Evolutionary conservation across 192 early-diverging fungal species (phyloP), one percentile per base, ranked within the genome.

Genomic region (Entomortierella lignicola): DNA sequence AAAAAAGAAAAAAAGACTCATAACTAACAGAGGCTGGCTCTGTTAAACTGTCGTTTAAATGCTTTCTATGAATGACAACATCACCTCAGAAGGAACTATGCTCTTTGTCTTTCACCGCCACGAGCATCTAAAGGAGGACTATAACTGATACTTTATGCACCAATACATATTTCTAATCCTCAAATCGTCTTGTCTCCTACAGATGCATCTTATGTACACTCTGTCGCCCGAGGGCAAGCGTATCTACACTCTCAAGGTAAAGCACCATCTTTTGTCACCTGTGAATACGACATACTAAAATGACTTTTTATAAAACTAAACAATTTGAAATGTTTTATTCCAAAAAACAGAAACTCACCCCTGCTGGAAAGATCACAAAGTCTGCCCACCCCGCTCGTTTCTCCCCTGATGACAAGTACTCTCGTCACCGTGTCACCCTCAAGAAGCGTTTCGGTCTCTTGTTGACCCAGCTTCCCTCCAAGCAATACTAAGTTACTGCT

Each of bases 371-470:
- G 61, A 85, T 93, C 71, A 99, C 98, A 60, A 95, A 96, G 82
- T 96, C 95, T n/a, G 98, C 98, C 39, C 98, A 99, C 80, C 98
- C 98, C 43, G 97, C 98, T 25, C 95, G 96, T 55, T 99, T 99
- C 88, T 99, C 98, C 30, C 98, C 98, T 55, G 96, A 99, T 82
- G 98, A 99, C 91, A 97, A 98, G 87, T 99, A 91, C 88, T 98
- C 96, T 57, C 93, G 96, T 72, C 96, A 99, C 83, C 92, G 98
- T 66, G 95, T 99, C 23, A 96, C 94, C 26, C 87, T 99, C 73
- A 99, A 99, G 91, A 94, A 92, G 64, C 92, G 98, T 61, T 98
- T 94, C 80, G 93, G 94, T 31, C 77, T 98, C 43, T 88, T 99
- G 55, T 91, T 89, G 32, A 91, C 89, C 29, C 91, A 94, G 87